Evolutionary conservation across 768 basidiomycete genomes (phyloP), one percentile per base, ranked within the genome.

Genomic region (Rhizopogon roseolus): DNA sequence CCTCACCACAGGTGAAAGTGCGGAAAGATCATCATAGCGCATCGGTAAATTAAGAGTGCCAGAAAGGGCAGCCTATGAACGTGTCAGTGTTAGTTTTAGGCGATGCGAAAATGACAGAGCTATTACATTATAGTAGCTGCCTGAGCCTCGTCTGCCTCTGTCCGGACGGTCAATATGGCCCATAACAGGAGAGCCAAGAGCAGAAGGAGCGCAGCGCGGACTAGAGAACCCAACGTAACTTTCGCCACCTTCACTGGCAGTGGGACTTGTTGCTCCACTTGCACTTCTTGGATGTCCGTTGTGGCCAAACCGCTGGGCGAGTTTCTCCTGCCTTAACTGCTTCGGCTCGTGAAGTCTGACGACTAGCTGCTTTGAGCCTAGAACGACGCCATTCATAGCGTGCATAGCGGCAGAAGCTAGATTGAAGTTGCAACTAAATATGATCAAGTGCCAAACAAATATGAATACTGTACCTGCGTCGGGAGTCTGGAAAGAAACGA

Each of bases 341-440:
- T 93, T 94, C 8, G 92, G 93, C 68, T 95, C 93, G 60, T 95
- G 92, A 50, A 95, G 71, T 40, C 93, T 82, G 27, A 96, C 93
- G 1, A 90, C 86, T 38, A 96, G 77, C 51, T 88, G 82, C 65
- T 93, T 92, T 13, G 77, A 71, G 29, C 89, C 90, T 27, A 95
- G 54, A 27, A 80, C 71, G 13, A 72, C 66, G 14, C 91, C 90
- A 53, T 95, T 92, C 92, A 95, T 93, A 9, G 73, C 80, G 49
- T 82, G 81, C 77, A 93, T 71, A 0, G 93, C 93, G 9, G 79
- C 77, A 28, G 79, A 56, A 34, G 93, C 93, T 93, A 58, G 42
- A 56, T 44, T 16, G 22, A 34, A 19, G 25, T 39, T 54, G 44
- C 19, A 5, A 40, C 53, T 19, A 27, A 44, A 38, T 37, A 19